Evolutionary conservation across 805 yeast genomes (phyloP).

Genomic region (Candida multigemmis): DNA sequence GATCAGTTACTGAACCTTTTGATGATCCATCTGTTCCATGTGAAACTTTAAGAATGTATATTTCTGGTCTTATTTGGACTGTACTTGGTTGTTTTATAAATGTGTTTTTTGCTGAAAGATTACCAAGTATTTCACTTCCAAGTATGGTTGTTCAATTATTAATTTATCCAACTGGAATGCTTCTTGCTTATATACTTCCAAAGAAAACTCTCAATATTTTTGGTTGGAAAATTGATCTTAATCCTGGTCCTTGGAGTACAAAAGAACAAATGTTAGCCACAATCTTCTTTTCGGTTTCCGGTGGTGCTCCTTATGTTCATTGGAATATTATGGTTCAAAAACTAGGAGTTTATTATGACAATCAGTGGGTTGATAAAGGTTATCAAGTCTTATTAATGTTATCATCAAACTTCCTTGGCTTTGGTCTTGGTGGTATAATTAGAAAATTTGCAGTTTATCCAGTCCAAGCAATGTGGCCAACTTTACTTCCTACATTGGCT

Average conservation of each 20-base stretch:
- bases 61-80: slow-evolving; percentile 40
- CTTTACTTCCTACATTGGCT: slow-evolving; percentile 16
- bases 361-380: slow-evolving; percentile 16
- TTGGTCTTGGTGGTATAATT: slow-evolving; percentile 20
- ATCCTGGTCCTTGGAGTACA: slow-evolving; percentile 35
- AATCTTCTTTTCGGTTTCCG: slow-evolving; percentile 25
- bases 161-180: slow-evolving; percentile 31
- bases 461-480: slow-evolving; percentile 16
- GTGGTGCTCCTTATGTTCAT: slow-evolving; percentile 15
- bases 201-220: slow-evolving; percentile 14
- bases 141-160: slow-evolving; percentile 36
- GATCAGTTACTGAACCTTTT: slow-evolving; percentile 48
- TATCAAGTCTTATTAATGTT: slow-evolving; percentile 14
- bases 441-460: slow-evolving; percentile 19
- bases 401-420: slow-evolving; percentile 16
- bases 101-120: slow-evolving; percentile 45
- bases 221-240: slow-evolving; percentile 12
- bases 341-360: slow-evolving; percentile 11
- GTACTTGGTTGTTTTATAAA: slow-evolving; percentile 43
- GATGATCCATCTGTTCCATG: slow-evolving; percentile 40
- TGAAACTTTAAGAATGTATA: slow-evolving; percentile 46
- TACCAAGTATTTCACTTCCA: slow-evolving; percentile 35
- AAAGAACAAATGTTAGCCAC: slow-evolving; percentile 65
- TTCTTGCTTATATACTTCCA: slow-evolving; percentile 30
- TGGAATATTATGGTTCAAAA: slow-evolving; percentile 16